Evolutionary conservation across 2,329 filamentous ascomycete species (phyloP).

Genomic region (Purpureocillium takamizusanense): DNA sequence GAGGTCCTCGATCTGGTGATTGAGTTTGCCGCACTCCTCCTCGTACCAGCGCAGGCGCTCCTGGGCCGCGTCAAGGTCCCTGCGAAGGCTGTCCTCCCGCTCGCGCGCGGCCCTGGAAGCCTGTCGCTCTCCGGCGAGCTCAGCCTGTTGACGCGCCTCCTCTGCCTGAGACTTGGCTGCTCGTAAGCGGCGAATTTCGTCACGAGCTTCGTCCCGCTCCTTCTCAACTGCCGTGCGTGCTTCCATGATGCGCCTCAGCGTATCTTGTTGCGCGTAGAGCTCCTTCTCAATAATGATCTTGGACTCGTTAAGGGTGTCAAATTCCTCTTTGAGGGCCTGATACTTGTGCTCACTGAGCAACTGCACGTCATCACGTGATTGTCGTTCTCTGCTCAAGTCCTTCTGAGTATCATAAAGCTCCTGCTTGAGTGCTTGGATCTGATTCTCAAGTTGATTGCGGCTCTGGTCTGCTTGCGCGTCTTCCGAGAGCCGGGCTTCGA

Average conservation of each 20-base stretch:
- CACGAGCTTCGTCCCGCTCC: slow-evolving; percentile 81
- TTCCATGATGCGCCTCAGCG: slow-evolving; percentile 76
- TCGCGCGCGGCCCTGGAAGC: slow-evolving; percentile 73
- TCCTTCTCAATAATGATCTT: slow-evolving; percentile 98
- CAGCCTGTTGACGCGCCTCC: slow-evolving; percentile 74
- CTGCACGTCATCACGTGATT: slow-evolving; percentile 89
- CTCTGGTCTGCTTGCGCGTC: slow-evolving; percentile 79
- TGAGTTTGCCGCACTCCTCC: slow-evolving; percentile 66
- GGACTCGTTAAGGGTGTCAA: slow-evolving; percentile 76
- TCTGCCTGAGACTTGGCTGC: slow-evolving; percentile 79
- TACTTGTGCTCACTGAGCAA: slow-evolving; percentile 86
- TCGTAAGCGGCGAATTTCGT: slow-evolving; percentile 73
- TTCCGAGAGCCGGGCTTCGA: slow-evolving; percentile 83
- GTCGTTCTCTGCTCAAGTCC: slow-evolving; percentile 82
- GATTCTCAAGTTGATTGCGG: slow-evolving; percentile 72
- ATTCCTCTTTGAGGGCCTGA: slow-evolving; percentile 73
- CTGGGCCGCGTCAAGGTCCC: slow-evolving; percentile 72
- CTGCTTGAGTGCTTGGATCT: slow-evolving; percentile 78
- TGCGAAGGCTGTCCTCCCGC: slow-evolving; percentile 65
- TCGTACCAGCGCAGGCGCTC: slow-evolving; percentile 72
- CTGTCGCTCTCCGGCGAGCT: slow-evolving; percentile 69
- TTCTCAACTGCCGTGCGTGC: slow-evolving; percentile 71
- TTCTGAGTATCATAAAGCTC: slow-evolving; percentile 79
- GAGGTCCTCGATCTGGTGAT: slow-evolving; percentile 72
- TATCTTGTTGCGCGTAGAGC: slow-evolving; percentile 91